Base-by-base conservation (phyloP, 1,284 basidiomycete genomes). In the Tilletia caries region DNA sequence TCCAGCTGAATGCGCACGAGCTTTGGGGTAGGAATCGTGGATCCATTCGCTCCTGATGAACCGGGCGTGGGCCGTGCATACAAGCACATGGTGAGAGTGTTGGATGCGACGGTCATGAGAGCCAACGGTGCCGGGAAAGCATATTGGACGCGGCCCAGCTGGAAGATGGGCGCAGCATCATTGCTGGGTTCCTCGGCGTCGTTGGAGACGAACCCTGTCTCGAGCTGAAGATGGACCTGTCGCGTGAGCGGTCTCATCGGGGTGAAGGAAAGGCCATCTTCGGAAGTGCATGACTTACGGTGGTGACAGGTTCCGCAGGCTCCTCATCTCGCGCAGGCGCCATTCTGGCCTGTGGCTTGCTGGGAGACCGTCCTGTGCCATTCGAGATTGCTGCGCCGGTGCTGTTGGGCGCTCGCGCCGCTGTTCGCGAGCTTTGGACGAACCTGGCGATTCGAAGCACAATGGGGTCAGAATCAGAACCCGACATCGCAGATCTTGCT, bases 1-100 rank as follows among this genome's bases (percentile, higher is more conserved):
- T 81, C 80, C 10, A 83, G 74, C 46, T 83, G 76, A 69, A 83
- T 77, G 44, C 78, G 75, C 4, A 83, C 79, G 20, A 83, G 70
- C 12, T 72, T 73, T 6, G 78, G 74, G 15, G 75, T 74, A 23
- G 72, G 54, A 6, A 54, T 54, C 13, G 25, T 29, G 12, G 23
- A 25, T 27, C 52, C 52, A 54, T 27, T 54, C 1, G 68, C 67
- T 4, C 73, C 52, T 41, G 37, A 20, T 15, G 69, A 32, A 29
- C 52, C 52, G 4, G 67, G 68, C n/a, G 76, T 75, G 8, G 67
- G 68, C 18, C 77, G 76, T 18, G 74, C 69, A 27, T 76, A 77
- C 33, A 83, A 67, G 65, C 76, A 79, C 77, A 83, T 80, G 32
- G 79, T 79, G 41, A 83, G 70, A n/a, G 76, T 75, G 70, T 83